These are phyloP conservation scores for Lipomyces anomalus DNA, from an alignment of 805 yeast species.

Conservation along the genomic window DNA sequence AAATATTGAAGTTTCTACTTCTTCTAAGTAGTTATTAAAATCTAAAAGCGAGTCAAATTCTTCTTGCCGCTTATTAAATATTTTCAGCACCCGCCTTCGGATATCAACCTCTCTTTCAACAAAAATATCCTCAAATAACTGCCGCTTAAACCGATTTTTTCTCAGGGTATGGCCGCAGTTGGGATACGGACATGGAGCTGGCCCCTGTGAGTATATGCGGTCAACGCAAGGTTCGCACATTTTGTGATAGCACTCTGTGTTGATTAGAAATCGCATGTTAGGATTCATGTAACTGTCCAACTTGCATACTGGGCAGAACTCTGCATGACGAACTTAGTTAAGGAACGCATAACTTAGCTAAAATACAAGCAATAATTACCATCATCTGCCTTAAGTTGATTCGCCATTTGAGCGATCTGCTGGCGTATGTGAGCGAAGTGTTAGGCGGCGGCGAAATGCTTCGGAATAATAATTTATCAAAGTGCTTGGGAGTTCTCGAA, in stretches of 20 bases:
- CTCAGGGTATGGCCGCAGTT: conserved; percentile 82
- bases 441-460: too few relatives aligned
- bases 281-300: conserved; percentile 92
- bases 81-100: conserved; percentile 65
- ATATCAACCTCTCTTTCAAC: conserved; percentile 93
- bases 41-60: conserved; percentile 59
- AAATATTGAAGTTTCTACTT: conserved; percentile 73
- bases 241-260: conserved; percentile 97
- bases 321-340: conserved; percentile 33
- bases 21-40: conserved; percentile 75
- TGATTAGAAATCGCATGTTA: conserved; percentile 82
- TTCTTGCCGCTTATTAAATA: conserved; percentile 73
- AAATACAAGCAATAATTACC: not conserved
- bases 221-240: conserved; percentile 96
- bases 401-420: too few relatives aligned
- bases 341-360: not conserved
- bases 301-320: conserved; percentile 96
- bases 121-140: conserved; percentile 80
- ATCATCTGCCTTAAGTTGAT: not conserved
- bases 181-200: conserved; percentile 94
- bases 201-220: conserved; percentile 87
- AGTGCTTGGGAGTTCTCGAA: too few relatives aligned
- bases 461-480: too few relatives aligned
- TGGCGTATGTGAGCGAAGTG: too few relatives aligned
- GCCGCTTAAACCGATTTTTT: conserved; percentile 84